Conservation (phyloP, 2,329 filamentous ascomycete genomes). For the Aspergillus sp. region DNA sequence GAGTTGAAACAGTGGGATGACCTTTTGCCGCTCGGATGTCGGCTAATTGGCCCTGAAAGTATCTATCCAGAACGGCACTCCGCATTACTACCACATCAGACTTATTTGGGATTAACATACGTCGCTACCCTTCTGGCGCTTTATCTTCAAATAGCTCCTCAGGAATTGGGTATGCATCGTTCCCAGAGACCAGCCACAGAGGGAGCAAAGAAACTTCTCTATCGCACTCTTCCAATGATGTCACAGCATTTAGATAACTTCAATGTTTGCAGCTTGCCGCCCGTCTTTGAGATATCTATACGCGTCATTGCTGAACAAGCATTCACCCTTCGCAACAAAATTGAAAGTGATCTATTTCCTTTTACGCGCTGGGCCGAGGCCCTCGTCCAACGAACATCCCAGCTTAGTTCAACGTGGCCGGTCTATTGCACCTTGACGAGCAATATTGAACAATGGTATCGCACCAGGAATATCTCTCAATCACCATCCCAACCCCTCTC, state of each 20-base stretch:
- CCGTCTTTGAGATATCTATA: slow-evolving; percentile 38
- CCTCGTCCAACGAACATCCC: slow-evolving; percentile 28
- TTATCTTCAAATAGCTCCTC: slow-evolving; percentile 33
- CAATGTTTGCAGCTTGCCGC: slow-evolving; percentile 35
- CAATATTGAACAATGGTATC: slow-evolving; percentile 30
- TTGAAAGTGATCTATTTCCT: slow-evolving; percentile 34
- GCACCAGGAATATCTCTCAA: slow-evolving; percentile 17
- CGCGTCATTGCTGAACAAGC: slow-evolving; percentile 39
- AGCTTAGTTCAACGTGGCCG: slow-evolving; percentile 33
- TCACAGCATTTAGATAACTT: slow-evolving; percentile 41
- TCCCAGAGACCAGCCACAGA: slow-evolving; percentile 35
- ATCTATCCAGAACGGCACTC: slow-evolving; percentile 39
- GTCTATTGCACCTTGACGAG: slow-evolving; percentile 33
- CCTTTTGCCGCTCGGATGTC: slow-evolving; percentile 35
- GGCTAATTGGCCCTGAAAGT: slow-evolving; percentile 37
- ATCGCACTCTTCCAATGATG: slow-evolving; percentile 34
- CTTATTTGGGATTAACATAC: slow-evolving; percentile 38
- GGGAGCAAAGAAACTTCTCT: slow-evolving; percentile 39
- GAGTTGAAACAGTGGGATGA: slow-evolving; percentile 41
- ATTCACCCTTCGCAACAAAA: slow-evolving; percentile 27
- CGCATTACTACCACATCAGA: slow-evolving; percentile 41
- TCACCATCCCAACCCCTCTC: slow-evolving; percentile 11
- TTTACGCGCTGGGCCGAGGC: slow-evolving; percentile 36
- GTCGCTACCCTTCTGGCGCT: slow-evolving; percentile 38
- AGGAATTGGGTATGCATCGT: slow-evolving; percentile 31